Conservation (phyloP, 1,284 basidiomycete species). For the Papiliotrema laurentii region DNA sequence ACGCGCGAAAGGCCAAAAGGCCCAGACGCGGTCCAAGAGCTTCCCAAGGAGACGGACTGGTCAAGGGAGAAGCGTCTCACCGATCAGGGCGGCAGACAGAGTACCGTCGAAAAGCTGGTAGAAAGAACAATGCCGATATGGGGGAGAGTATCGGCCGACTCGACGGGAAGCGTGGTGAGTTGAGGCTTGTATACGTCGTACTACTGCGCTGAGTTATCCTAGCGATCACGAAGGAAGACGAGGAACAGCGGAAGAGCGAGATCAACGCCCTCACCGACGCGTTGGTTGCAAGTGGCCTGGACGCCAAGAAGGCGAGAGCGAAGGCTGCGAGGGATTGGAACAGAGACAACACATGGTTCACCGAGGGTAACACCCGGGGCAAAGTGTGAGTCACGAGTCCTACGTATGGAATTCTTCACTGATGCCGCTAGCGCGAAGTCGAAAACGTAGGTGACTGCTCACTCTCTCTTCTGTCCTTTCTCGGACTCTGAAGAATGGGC, state of each 20-base stretch:
- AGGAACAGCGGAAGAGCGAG: conserved; percentile 22
- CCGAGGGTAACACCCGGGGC: conserved; percentile 34
- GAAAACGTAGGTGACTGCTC: conserved; percentile 21
- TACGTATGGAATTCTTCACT: no score
- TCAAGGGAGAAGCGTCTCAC: conserved; percentile 40
- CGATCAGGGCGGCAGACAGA: conserved; percentile 42
- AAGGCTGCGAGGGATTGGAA: conserved; percentile 30
- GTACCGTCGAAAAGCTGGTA: conserved; percentile 30
- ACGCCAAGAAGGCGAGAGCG: conserved; percentile 24
- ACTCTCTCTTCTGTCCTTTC: background rate
- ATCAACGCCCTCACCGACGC: conserved; percentile 18
- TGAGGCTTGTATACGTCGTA: background rate
- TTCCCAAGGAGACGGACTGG: conserved; percentile 25
- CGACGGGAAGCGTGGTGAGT: conserved; percentile 34
- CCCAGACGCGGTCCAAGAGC: conserved; percentile 19
- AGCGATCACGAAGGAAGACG: conserved; percentile 41
- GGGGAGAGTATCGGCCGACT: conserved; percentile 30
- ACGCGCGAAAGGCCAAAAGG: conserved; percentile 31
- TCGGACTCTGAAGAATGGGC: no score
- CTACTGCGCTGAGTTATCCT: background rate
- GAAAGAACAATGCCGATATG: conserved; percentile 38
- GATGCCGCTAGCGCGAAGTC: conserved; percentile 29
- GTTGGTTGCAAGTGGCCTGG: conserved; percentile 18
- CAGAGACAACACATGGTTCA: conserved; percentile 38
- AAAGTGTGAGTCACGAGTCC: conserved; percentile 27